Evolutionary conservation across 805 yeast species (phyloP).

Genomic region (Maudiozyma saulgeensis): DNA sequence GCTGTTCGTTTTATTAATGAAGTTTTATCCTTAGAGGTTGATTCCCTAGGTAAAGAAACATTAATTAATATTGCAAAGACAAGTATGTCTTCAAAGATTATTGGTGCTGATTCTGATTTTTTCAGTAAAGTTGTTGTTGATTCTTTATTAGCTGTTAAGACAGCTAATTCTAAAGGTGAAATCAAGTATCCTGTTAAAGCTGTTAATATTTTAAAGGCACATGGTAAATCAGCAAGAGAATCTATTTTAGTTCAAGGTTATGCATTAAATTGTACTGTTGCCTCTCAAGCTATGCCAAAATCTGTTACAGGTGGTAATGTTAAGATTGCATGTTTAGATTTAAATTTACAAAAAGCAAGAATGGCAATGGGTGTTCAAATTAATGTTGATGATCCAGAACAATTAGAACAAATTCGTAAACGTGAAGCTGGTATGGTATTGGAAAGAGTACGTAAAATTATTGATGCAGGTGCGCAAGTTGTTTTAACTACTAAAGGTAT

Average conservation of each 20-base stretch:
- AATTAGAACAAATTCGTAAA: slow-evolving; percentile 82
- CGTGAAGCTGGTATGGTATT: slow-evolving; percentile 79
- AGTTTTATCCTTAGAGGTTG: slow-evolving; percentile 74
- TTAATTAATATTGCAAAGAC: slow-evolving; percentile 89
- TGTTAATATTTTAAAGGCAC: slow-evolving; percentile 90
- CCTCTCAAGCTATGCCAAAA: slow-evolving; percentile 92
- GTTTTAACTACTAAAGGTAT: slow-evolving; percentile 90
- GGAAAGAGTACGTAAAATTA: slow-evolving; percentile 73
- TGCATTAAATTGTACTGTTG: slow-evolving; percentile 93
- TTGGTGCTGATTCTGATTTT: slow-evolving; percentile 87
- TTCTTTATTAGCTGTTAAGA: slow-evolving; percentile 89
- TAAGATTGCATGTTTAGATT: slow-evolving; percentile 78
- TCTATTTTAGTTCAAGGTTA: slow-evolving; percentile 85
- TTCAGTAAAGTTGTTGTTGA: slow-evolving; percentile 88
- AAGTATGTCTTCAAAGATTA: slow-evolving; percentile 92
- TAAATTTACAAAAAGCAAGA: slow-evolving; percentile 89
- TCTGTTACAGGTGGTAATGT: slow-evolving; percentile 42
- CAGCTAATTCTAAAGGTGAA: slow-evolving; percentile 82
- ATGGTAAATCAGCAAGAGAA: slow-evolving; percentile 87
- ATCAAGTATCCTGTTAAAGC: slow-evolving; percentile 92
- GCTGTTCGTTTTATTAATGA: slow-evolving; percentile 80
- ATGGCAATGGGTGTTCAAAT: slow-evolving; percentile 98
- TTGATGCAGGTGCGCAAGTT: slow-evolving; percentile 86
- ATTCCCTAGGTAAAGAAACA: slow-evolving; percentile 71
- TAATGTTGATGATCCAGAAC: slow-evolving; percentile 95